Percentiles rank a stretch among this genome's conserved stretches.
Evolutionary conservation across 23 red algal genomes (phyloP).

Genomic region (Gracilariopsis chorda): DNA sequence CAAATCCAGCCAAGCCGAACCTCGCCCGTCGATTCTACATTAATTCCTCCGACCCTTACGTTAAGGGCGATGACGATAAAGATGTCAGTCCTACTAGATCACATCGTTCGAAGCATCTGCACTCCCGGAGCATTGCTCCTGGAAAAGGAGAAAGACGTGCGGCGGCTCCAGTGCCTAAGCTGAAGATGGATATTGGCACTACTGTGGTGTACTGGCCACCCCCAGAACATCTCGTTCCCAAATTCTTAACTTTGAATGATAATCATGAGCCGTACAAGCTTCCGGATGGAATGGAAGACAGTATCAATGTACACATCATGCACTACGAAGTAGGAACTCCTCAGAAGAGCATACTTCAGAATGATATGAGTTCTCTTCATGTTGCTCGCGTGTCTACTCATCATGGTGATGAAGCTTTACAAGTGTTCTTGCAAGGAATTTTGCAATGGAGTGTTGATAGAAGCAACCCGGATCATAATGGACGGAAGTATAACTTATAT

Average conservation of each 20-base stretch:
- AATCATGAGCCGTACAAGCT: neutral
- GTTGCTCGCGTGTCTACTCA: neutral
- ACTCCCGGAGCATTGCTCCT: neutral
- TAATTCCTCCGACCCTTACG: neutral
- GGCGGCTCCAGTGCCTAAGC: neutral
- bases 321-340: slow-evolving; percentile 10
- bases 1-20: neutral
- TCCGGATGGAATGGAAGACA: neutral
- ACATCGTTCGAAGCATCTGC: neutral
- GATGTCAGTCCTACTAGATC: neutral
- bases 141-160: neutral
- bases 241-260: neutral
- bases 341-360: neutral
- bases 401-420: neutral
- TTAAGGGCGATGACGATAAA: neutral
- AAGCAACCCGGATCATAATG: neutral
- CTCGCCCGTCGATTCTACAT: neutral
- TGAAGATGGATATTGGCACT: neutral
- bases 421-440: neutral
- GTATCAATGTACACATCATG: neutral
- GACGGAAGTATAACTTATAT: slow-evolving; percentile 7
- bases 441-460: neutral
- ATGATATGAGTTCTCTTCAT: neutral
- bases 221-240: neutral
- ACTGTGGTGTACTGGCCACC: slow-evolving; percentile 21